Percentiles rank a stretch among this genome's conserved stretches.
Evolutionary conservation across 495 filamentous ascomycete genomes (phyloP).

Genomic region (Neurospora sublineolata): DNA sequence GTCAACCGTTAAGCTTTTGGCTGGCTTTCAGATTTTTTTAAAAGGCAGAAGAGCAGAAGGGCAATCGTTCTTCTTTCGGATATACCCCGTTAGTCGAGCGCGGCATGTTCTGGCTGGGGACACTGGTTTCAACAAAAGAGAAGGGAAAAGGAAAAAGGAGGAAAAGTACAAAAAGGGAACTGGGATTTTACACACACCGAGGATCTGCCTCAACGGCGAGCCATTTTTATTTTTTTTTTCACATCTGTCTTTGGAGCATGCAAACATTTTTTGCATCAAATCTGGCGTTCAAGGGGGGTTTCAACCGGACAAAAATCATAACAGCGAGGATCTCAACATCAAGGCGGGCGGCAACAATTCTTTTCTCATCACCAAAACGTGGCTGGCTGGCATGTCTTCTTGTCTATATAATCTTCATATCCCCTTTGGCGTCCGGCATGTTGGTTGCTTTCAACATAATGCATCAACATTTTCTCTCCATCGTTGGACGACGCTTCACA

Average conservation of each 20-base stretch:
- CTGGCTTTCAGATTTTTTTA: background rate
- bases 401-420: background rate
- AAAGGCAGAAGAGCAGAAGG: slow-evolving; percentile 9
- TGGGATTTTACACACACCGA: background rate
- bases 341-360: slow-evolving; percentile 1
- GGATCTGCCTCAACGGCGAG: slow-evolving; percentile 14
- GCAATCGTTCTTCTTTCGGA: background rate
- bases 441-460: background rate
- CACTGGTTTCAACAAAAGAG: background rate
- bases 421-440: background rate
- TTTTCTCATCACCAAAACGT: background rate
- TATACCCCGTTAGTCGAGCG: background rate
- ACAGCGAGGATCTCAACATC: slow-evolving; percentile 22
- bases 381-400: background rate
- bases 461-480: background rate
- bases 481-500: too few relatives aligned
- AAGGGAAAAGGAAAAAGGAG: background rate
- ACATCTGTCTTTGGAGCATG: background rate
- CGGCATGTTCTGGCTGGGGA: background rate
- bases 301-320: slow-evolving; percentile 1
- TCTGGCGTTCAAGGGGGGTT: background rate
- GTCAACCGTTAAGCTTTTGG: slow-evolving; percentile 36
- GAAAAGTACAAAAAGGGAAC: background rate
- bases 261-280: background rate
- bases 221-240: too few relatives aligned